Percentiles rank a stretch among this genome's conserved stretches.
Evolutionary conservation across 805 yeast species (phyloP).

Genomic region (Barnettozyma botsteinii): DNA sequence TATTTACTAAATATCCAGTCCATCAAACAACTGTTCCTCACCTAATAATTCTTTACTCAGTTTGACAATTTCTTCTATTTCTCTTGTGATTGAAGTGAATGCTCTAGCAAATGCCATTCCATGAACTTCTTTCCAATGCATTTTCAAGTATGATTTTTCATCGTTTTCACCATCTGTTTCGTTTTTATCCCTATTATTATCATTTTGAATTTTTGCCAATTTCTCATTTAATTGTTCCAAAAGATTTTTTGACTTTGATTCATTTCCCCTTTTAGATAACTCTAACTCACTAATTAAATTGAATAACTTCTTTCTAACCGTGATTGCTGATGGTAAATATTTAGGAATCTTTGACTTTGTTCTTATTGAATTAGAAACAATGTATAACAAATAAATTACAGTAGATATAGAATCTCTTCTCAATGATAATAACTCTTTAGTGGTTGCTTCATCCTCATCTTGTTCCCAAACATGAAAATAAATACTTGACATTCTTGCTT

Average conservation of each 20-base stretch:
- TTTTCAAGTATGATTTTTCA: slow-evolving; percentile 19
- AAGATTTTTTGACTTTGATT: neutral
- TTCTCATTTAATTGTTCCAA: slow-evolving; percentile 11
- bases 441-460: slow-evolving; percentile 33
- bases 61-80: slow-evolving; percentile 32
- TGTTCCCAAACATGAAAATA: slow-evolving; percentile 41
- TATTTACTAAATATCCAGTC: neutral
- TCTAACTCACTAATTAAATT: slow-evolving; percentile 34
- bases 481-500: slow-evolving; percentile 43
- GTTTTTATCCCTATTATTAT: neutral
- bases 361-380: slow-evolving; percentile 38
- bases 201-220: slow-evolving; percentile 9
- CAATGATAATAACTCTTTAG: slow-evolving; percentile 34
- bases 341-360: slow-evolving; percentile 34
- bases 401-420: slow-evolving; percentile 45
- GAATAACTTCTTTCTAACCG: slow-evolving; percentile 37
- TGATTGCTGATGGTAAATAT: slow-evolving; percentile 40
- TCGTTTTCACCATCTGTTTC: slow-evolving; percentile 8
- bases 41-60: slow-evolving; percentile 40
- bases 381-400: slow-evolving; percentile 37
- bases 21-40: slow-evolving; percentile 28
- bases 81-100: slow-evolving; percentile 40
- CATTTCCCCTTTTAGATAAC: slow-evolving; percentile 3
- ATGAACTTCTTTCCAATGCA: slow-evolving; percentile 43
- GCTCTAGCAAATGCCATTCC: slow-evolving; percentile 45